Evolutionary conservation across 2,329 filamentous ascomycete species (phyloP).

Genomic region (Scortechinia acanthostroma): DNA sequence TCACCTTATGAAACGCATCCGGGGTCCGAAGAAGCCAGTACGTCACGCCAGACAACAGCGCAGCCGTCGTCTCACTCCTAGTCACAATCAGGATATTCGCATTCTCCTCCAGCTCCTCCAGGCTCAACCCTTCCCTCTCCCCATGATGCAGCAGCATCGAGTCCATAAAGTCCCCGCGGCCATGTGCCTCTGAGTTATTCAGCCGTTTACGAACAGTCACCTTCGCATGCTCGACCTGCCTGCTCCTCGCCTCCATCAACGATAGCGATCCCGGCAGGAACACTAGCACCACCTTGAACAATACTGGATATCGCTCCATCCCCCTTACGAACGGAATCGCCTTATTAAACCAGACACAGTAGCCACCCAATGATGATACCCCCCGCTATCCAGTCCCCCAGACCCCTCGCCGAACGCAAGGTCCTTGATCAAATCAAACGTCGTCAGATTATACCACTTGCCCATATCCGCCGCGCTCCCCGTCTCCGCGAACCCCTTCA

Average conservation of each 20-base stretch:
- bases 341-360: not conserved
- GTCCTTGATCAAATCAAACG: not conserved
- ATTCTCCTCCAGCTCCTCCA: not conserved
- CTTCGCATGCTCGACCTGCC: not conserved
- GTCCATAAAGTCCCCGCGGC: not conserved
- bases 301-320: not conserved
- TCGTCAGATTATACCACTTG: constrained; percentile 3
- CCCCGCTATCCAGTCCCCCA: not conserved
- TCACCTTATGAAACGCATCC: constrained; percentile 16
- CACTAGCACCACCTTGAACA: not conserved
- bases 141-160: not conserved
- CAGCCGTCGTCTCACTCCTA: constrained; percentile 23
- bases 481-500: not conserved
- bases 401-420: not conserved
- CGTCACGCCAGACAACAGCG: constrained; percentile 13
- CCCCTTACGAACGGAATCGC: not conserved
- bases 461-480: not conserved
- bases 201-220: not conserved
- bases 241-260: not conserved
- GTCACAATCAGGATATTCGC: constrained; percentile 7
- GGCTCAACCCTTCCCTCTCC: not conserved
- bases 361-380: not conserved
- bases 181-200: not conserved
- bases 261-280: not conserved
- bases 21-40: constrained; percentile 20